Evolutionary conservation across 2,329 filamentous ascomycete species (phyloP).

Genomic region (Xylariomycetidae sp.): DNA sequence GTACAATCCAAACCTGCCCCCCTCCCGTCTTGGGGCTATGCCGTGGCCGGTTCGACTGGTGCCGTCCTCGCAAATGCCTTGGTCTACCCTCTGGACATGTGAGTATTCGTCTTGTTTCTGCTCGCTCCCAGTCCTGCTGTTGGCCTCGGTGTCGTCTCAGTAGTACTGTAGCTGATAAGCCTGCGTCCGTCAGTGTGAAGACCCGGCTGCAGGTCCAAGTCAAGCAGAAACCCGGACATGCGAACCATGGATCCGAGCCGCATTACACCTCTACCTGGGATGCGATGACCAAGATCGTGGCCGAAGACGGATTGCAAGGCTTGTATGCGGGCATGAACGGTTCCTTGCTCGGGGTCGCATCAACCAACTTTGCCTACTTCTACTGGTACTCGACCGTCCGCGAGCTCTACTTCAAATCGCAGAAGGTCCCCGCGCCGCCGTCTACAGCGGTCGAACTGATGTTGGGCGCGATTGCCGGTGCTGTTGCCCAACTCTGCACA

Average conservation of each 20-base stretch:
- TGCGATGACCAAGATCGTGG: conserved; percentile 77
- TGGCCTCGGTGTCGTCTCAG: too few relatives aligned
- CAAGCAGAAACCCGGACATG: conserved; percentile 49
- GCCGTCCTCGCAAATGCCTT: conserved; percentile 91
- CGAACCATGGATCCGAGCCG: conserved; percentile 42
- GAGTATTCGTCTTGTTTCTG: conserved; percentile 32
- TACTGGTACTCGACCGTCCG: conserved; percentile 96
- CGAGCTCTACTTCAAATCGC: conserved; percentile 64
- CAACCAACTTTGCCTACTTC: conserved; percentile 98
- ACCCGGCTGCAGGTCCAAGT: conserved; percentile 94
- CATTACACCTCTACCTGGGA: conserved; percentile 88
- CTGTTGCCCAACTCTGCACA: conserved; percentile 89
- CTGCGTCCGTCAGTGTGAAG: conserved; percentile 84
- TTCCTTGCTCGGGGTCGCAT: conserved; percentile 83
- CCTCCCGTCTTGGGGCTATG: conserved; percentile 88
- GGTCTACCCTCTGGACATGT: conserved; percentile 97
- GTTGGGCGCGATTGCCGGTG: conserved; percentile 81
- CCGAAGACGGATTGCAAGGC: conserved; percentile 71
- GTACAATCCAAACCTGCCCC: conserved; percentile 58
- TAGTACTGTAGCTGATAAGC: too few relatives aligned
- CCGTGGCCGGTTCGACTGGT: conserved; percentile 85
- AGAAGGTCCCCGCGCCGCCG: conserved; percentile 48
- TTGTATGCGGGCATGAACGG: conserved; percentile 87
- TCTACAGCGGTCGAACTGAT: conserved; percentile 77
- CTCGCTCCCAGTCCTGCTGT: conserved; percentile 1